A percentile compares a stretch with the other conserved stretches of the same genome.
Conservation (phyloP, 2,329 filamentous ascomycete species). For the Pleoardoris graminearum region DNA sequence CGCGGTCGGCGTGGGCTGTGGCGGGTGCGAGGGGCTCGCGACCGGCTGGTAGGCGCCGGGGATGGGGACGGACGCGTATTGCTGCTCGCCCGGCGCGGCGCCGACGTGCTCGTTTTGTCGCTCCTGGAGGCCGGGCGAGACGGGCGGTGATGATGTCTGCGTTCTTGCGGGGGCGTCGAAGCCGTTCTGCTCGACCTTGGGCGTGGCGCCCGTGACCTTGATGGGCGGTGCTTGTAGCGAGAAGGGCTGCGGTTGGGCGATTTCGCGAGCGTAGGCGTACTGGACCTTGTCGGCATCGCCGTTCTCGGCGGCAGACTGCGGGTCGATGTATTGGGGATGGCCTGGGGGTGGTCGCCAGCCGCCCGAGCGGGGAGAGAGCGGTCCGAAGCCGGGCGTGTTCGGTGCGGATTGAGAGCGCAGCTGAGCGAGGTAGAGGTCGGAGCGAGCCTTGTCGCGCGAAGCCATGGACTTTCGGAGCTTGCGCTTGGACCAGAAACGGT, state of each 20-base stretch:
- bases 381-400: constrained; percentile 84
- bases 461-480: constrained; percentile 97
- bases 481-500: constrained; percentile 96
- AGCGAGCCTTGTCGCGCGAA: constrained; percentile 87
- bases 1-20: constrained; percentile 27
- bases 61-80: constrained; percentile 85
- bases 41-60: constrained; percentile 74
- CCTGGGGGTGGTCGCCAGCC: constrained; percentile 53
- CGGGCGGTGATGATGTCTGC: constrained; percentile 47
- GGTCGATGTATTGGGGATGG: constrained; percentile 49
- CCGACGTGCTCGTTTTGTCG: constrained; percentile 66
- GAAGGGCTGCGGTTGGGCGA: constrained; percentile 65
- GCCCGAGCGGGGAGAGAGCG: constrained; percentile 64
- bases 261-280: constrained; percentile 48
- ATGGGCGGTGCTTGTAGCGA: constrained; percentile 82
- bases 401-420: constrained; percentile 77
- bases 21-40: constrained; percentile 48
- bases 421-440: constrained; percentile 84
- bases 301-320: constrained; percentile 56
- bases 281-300: constrained; percentile 50
- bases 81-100: constrained; percentile 76
- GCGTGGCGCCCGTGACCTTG: constrained; percentile 77
- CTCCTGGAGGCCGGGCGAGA: constrained; percentile 45
- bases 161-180: constrained; percentile 55
- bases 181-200: constrained; percentile 64